phyloP scores from a whole-genome alignment of 441 rosid genomes.

The Pelargonium australe region DNA sequence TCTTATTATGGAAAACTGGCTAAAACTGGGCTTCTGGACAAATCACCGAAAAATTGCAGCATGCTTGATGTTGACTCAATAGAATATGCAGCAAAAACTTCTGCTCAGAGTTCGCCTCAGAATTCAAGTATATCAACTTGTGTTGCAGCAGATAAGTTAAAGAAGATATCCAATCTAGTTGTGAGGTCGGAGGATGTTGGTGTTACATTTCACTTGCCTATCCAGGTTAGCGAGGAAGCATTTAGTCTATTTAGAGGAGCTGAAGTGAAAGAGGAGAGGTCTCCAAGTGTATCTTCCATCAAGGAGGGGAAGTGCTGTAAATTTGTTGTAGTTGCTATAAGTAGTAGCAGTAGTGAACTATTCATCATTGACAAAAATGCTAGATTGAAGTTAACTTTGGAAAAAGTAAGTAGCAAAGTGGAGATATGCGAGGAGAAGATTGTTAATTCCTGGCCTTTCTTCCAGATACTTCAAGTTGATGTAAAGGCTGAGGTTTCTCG shows the following conservation, averaged over 20 bases:
- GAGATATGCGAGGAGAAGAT: slow-evolving; percentile 33
- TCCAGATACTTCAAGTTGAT: slow-evolving; percentile 50
- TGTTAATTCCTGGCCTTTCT: slow-evolving; percentile 53
- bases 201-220: slow-evolving; percentile 50
- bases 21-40: slow-evolving; percentile 23
- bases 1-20: slow-evolving; percentile 37
- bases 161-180: slow-evolving; percentile 25
- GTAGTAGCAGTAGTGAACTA: slow-evolving; percentile 45
- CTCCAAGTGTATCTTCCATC: slow-evolving; percentile 25
- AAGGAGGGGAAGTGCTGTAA: slow-evolving; percentile 40
- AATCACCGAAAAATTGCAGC: slow-evolving; percentile 25
- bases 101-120: slow-evolving; percentile 29
- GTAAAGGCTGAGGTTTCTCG: slow-evolving; percentile 40
- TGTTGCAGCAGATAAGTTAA: slow-evolving; percentile 25
- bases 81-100: slow-evolving; percentile 24
- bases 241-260: slow-evolving; percentile 27
- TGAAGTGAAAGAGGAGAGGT: slow-evolving; percentile 29
- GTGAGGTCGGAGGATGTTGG: slow-evolving; percentile 57
- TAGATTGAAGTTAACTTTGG: slow-evolving; percentile 49
- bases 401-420: slow-evolving; percentile 39
- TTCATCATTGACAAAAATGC: slow-evolving; percentile 35
- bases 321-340: slow-evolving; percentile 39
- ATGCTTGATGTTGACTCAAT: slow-evolving; percentile 21
- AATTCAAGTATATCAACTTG: slow-evolving; percentile 24
- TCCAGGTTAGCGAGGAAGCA: slow-evolving; percentile 30